A percentile compares a stretch with the other conserved stretches of the same genome.
phyloP scores from a whole-genome alignment of 768 basidiomycete genomes.

The Pulveroboletus sp. region DNA sequence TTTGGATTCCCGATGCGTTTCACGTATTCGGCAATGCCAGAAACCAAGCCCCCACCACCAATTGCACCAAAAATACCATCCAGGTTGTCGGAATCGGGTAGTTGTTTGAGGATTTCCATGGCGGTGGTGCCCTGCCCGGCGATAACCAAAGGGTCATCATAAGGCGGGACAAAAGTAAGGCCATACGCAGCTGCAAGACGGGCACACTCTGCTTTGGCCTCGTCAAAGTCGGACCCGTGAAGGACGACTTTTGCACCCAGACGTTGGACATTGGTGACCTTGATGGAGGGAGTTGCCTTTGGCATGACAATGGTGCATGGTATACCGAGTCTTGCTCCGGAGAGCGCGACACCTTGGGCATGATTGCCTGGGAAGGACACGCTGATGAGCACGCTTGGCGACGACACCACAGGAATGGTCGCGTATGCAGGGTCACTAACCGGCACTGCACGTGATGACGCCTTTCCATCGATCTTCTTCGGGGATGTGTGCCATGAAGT shows the following conservation, averaged over 20 bases:
- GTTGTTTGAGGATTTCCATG: constrained; percentile 91
- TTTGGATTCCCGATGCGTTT: constrained; percentile 86
- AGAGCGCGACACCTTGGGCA: constrained; percentile 96
- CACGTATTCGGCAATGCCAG: constrained; percentile 90
- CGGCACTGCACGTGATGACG: constrained; percentile 96
- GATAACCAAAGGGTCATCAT: constrained; percentile 94
- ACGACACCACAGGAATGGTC: not conserved
- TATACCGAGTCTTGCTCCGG: constrained; percentile 80
- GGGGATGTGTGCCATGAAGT: constrained; percentile 88
- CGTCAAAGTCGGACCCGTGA: constrained; percentile 91
- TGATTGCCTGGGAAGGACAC: constrained; percentile 71
- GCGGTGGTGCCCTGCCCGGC: constrained; percentile 96
- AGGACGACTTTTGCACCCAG: constrained; percentile 93
- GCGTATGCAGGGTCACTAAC: constrained; percentile 53
- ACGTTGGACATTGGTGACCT: constrained; percentile 91
- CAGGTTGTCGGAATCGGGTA: constrained; percentile 66
- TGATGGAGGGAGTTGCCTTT: constrained; percentile 89
- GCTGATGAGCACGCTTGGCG: not conserved
- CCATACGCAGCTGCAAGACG: constrained; percentile 72
- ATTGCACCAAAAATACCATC: constrained; percentile 88
- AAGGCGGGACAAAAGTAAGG: constrained; percentile 90
- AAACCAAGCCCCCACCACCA: constrained; percentile 88
- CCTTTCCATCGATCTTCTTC: constrained; percentile 96
- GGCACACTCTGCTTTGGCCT: constrained; percentile 90
- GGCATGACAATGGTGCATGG: constrained; percentile 99